Evolutionary conservation across 495 filamentous ascomycete genomes (phyloP), one percentile per base, ranked within the genome.

Genomic region (Gamarada debralockiae): DNA sequence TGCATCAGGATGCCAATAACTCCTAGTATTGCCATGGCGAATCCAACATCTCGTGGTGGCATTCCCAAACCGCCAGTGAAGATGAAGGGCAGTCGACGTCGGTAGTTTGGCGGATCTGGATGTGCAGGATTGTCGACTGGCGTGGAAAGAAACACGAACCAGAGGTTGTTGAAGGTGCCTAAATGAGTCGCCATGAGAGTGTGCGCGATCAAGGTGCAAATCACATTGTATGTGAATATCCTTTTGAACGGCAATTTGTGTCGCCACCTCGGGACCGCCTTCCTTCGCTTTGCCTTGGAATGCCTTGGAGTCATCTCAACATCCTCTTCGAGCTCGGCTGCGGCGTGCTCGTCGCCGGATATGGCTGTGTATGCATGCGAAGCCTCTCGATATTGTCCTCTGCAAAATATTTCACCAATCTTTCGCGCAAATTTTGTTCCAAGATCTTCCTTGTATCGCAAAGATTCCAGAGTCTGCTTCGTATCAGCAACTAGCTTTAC

Each of bases 51-150:
- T 14, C 81, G 76, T 0, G 89, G 86, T 6, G 85, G 80, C 59
- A 95, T 79, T 23, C 85, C 89, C 21, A 92, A 73, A 25, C 89
- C 89, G 42, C 89, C 89, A 1, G 86, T 90, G 71, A 92, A 92
- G 56, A 73, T 63, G 64, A 95, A 86, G 0, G 85, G 84, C 3
- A 82, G 70, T 3, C 61, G 65, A 17, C 51, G 62, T 6, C 52
- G 44, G 50, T 65, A 70, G 4, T 58, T 59, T 2, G 73, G 73
- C 41, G 66, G 67, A 25, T 63, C 59, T 7, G 75, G 71, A 58
- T 77, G 68, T 48, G 70, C 69, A 8, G 71, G 52, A 53, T 86
- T 76, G 52, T 81, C 82, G 31, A 89, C 86, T 0, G 89, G 86
- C 0, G 88, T 87, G 2, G 86, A 89, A 53, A 95, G 82, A 73